Base-by-base conservation (phyloP, 768 basidiomycete species). In the Hemileccinum impolitum region DNA sequence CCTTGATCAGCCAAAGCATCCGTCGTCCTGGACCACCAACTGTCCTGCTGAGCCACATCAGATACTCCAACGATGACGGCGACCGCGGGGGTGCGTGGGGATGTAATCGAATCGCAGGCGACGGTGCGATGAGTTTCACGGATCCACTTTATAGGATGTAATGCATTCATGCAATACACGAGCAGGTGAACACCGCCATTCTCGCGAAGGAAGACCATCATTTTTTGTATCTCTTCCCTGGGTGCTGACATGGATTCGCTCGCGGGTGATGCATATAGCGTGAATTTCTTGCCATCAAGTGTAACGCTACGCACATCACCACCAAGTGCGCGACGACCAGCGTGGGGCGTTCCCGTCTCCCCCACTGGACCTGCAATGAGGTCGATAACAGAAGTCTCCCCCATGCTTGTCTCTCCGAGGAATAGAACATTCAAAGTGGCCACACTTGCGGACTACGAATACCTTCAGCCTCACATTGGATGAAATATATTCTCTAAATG, bases 361-460 rank as follows among this genome's bases (percentile, higher is more conserved):
- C 43, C 48, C 30, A 23, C 52, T 39, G 52, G 15, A n/a, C 47
- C 45, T 34, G 48, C 50, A 36, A 54, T 19, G 43, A 63, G 47
- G 28, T 64, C 46, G 50, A 59, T 21, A 17, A 63, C 51, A 47
- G 56, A 64, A 45, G 17, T 15, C 15, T 56, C 47, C 28, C 52
- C 56, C 3, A 54, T 45, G 36, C 35, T 35, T n/a, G 52, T 64
- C 45, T 62, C 62, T 26, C 59, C 62, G 3, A 63, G 28, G 41
- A 63, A 52, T 6, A 63, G 17, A 26, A 63, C 37, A 41, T 63
- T 56, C 17, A 52, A 48, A 39, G 45, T 18, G 2, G 37, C n/a
- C 28, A 47, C 43, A 18, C 28, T 39, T 30, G 28, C 37, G 37
- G 39, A 30, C 63, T 63, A 34, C 28, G 28, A 19, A 39, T 6